Evolutionary conservation across 2,329 filamentous ascomycete genomes (phyloP), one percentile per base, ranked within the genome.

Genomic region (Fusarium gaditjirri): DNA sequence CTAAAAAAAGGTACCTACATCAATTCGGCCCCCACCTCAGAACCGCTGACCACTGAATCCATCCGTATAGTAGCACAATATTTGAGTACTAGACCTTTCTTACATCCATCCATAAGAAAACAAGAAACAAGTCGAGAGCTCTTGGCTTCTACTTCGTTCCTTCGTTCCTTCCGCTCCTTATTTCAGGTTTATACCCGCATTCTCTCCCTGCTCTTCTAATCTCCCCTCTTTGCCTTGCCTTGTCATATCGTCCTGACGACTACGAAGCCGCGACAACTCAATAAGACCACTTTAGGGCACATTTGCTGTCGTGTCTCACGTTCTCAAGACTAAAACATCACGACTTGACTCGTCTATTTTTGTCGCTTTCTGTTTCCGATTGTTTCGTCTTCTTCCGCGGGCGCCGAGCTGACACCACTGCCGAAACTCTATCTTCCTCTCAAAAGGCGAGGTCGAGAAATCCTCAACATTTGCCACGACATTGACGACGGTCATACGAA

Each of bases 41-140:
- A 42, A 31, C 63, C 65, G 38, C 63, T 53, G 27, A n/a, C 27
- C 36, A 44, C 58, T 42, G 57, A 62, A 36, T 50, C 29, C 17
- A 14, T 14, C 47, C 2, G 4, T 31, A 29, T 8, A 29, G 27
- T 29, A 39, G 19, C 36, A 58, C 27, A 14, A 39, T 44, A 66
- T 46, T n/a, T 46, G 7, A 47, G 44, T 47, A n/a, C 8, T 31
- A 31, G 27, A 29, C 14, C 14, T 14, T 11, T 12, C 42, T 41
- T 35, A 10, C 38, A 27, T 21, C 29, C 29, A 11, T 27, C 29
- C 29, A 11, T 27, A 50, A 50, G 31, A 43, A 62, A 42, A 35
- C 60, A 36, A 41, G 35, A 72, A 72, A 70, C 69, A 70, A 47
- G 69, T 49, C 59, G 11, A 43, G 56, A 72, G 17, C 35, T 70